Evolutionary conservation across 2,329 filamentous ascomycete species (phyloP).

Genomic region (Cordyceps pruinosa): DNA sequence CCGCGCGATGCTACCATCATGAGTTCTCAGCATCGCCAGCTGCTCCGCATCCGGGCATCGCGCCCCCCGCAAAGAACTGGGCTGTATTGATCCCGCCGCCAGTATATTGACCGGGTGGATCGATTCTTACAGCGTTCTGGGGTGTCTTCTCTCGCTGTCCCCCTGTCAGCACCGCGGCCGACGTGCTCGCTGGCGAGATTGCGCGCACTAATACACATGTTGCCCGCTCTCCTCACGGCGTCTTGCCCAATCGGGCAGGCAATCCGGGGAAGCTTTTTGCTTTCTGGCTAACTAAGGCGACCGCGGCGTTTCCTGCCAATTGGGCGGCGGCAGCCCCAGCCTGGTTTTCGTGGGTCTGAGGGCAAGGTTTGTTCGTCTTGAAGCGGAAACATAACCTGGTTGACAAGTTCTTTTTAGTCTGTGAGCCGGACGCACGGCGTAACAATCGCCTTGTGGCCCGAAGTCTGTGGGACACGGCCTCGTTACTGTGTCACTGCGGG

Average conservation of each 20-base stretch:
- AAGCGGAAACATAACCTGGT: too few species aligned
- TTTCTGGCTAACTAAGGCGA: too few species aligned
- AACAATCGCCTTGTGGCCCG: neutral
- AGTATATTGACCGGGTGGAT: neutral
- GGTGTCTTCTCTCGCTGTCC: too few species aligned
- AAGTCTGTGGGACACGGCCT: neutral
- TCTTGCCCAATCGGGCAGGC: constrained; percentile 4
- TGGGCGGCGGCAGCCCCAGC: neutral
- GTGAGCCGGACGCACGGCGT: neutral
- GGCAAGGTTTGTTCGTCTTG: neutral
- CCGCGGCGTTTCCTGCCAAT: too few species aligned
- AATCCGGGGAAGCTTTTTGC: neutral
- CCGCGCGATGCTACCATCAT: neutral
- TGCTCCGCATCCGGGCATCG: neutral
- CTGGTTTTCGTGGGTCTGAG: neutral
- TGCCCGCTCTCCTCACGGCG: neutral
- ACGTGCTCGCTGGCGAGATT: too few species aligned
- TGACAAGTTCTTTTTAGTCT: neutral
- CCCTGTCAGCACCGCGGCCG: too few species aligned
- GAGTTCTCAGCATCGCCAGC: neutral
- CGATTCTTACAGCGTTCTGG: too few species aligned
- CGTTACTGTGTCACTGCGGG: neutral
- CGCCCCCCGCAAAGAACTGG: neutral
- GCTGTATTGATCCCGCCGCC: neutral
- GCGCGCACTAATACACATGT: too few species aligned